Evolutionary conservation across 768 basidiomycete genomes (phyloP), one percentile per base, ranked within the genome.

Genomic region (Udeniomyces megalosporus): DNA sequence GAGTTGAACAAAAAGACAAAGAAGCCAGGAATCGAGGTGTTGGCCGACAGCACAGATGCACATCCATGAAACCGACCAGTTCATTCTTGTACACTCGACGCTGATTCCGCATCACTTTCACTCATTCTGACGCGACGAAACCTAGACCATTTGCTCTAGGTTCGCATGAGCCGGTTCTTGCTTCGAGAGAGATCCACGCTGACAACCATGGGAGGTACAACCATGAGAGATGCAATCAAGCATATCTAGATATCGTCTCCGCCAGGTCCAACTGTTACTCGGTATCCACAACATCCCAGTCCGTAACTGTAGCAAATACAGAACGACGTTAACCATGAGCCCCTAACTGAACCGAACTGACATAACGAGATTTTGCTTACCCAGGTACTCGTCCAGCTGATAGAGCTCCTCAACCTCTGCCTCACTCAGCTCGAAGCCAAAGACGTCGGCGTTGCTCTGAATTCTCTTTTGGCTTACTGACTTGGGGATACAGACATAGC

Each of bases 401-500:
- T 72, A 70, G 35, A 75, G 67, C 66, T 73, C 69, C 42, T 74
- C 69, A 70, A 79, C 73, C 57, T 79, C 77, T 26, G 72, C 75
- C n/a, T 61, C 63, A n/a, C 68, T 62, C 29, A 79, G 69, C 53
- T 72, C 70, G 62, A 79, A 79, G 64, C 76, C 76, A 66, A 76
- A 79, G 22, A 79, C 70, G 22, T 76, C 67, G 4, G 74, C 68
- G 69, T 79, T 79, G 35, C 73, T 72, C 20, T 67, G 61, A 60
- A 79, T 77, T 7, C 78, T 71, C 15, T 72, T 67, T 58, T 74
- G 68, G 34, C 70, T 70, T 14, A 75, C 75, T 15, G 76, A 76
- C 67, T 79, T 79, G 35, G 78, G 78, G 55, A 79, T 77, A 48
- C 75, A 70, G 60, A 77, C 67, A 69, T 72, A 77, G 26, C 72